These are phyloP conservation scores for Incumbomyces lentus DNA, from an alignment of 2,329 filamentous ascomycete species.

Conservation along the genomic window DNA sequence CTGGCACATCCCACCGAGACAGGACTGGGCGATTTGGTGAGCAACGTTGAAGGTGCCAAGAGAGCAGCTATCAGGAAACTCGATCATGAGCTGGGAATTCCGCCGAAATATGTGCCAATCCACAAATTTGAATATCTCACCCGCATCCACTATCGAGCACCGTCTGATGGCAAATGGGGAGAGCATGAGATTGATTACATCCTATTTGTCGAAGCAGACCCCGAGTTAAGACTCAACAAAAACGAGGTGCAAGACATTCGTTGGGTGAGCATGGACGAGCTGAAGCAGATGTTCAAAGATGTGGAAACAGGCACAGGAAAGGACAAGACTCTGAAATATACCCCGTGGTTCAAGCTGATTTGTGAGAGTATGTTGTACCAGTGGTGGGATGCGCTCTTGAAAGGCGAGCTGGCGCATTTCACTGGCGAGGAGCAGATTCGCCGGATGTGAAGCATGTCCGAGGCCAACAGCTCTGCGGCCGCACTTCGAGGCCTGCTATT, in stretches of 20 bases:
- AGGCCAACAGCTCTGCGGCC: too few relatives aligned
- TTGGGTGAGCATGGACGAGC: constrained; percentile 72
- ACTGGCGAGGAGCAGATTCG: constrained; percentile 77
- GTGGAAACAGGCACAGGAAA: constrained; percentile 55
- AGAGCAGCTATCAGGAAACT: constrained; percentile 87
- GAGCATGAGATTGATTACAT: constrained; percentile 99
- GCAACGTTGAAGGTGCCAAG: constrained; percentile 77
- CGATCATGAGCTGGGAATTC: constrained; percentile 89
- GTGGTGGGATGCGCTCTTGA: constrained; percentile 85
- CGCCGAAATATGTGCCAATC: constrained; percentile 74
- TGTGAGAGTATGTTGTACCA: constrained; percentile 96
- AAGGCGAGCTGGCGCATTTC: constrained; percentile 66
- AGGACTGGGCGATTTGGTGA: constrained; percentile 61
- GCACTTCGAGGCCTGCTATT: too few relatives aligned
- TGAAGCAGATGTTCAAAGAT: constrained; percentile 78
- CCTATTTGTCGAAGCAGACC: constrained; percentile 90
- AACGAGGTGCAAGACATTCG: constrained; percentile 82
- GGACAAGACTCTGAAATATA: constrained; percentile 77
- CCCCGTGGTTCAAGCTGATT: constrained; percentile 98
- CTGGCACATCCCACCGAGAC: constrained; percentile 86
- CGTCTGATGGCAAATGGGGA: constrained; percentile 85
- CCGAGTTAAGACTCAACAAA: constrained; percentile 69
- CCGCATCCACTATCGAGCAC: constrained; percentile 94
- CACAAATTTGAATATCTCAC: constrained; percentile 91
- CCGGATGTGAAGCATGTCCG: constrained; percentile 51